Percentiles rank a stretch among this genome's conserved stretches.
phyloP scores from a whole-genome alignment of 2,329 filamentous ascomycete species.

The Coniella lustricola region DNA sequence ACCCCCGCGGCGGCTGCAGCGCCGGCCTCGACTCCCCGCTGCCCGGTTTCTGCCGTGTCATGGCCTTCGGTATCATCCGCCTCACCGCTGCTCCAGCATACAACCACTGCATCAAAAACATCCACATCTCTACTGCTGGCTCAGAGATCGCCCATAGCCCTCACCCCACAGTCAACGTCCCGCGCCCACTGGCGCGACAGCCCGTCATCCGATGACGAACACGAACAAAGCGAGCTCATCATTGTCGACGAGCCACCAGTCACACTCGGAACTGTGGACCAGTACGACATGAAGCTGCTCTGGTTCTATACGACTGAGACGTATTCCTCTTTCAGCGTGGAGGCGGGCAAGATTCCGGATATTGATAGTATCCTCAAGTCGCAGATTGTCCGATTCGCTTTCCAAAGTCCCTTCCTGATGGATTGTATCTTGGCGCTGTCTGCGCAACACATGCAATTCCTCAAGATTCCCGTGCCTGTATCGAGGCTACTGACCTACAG shows the following conservation, averaged over 20 bases:
- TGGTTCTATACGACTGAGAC: constrained; percentile 48
- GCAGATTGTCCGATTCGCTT: constrained; percentile 42
- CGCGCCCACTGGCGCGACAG: constrained; percentile 10
- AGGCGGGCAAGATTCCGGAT: constrained; percentile 26
- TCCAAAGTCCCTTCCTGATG: constrained; percentile 48
- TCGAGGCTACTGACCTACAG: constrained; percentile 37
- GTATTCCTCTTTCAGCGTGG: constrained; percentile 38
- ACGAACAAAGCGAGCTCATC: constrained; percentile 23
- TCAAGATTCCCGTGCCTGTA: constrained; percentile 32
- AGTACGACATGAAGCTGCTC: constrained; percentile 44
- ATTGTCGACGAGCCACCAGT: constrained; percentile 30
- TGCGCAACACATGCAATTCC: constrained; percentile 40
- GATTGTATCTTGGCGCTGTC: constrained; percentile 46
- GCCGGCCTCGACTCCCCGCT: not conserved
- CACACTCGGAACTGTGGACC: constrained; percentile 27
- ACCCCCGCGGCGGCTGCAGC: not conserved
- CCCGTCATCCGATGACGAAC: constrained; percentile 12
- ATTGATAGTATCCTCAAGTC: constrained; percentile 39
- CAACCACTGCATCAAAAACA: not conserved
- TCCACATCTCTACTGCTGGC: constrained; percentile 1
- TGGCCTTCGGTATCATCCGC: constrained; percentile 2
- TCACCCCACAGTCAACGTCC: not conserved
- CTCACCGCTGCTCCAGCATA: constrained; percentile 11
- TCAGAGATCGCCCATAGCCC: not conserved
- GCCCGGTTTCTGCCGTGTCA: not conserved